These are phyloP conservation scores for Penicillium crystallinum DNA, from an alignment of 495 filamentous ascomycete genomes.

Conservation along the genomic window DNA sequence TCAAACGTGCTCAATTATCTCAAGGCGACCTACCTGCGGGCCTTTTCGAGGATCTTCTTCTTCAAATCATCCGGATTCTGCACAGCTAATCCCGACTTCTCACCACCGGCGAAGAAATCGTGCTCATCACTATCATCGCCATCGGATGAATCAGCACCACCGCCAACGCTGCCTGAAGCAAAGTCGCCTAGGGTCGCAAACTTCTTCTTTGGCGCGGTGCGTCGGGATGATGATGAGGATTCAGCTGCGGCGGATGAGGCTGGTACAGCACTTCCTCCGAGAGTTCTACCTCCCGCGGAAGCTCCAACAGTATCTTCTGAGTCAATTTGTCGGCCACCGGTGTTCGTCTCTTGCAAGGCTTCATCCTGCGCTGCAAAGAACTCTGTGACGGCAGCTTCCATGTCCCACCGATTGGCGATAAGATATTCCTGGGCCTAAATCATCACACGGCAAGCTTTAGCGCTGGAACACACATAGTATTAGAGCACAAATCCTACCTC, in stretches of 20 bases:
- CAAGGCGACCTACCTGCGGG: slow-evolving; percentile 55
- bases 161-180: slow-evolving; percentile 41
- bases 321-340: slow-evolving; percentile 28
- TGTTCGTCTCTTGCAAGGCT: slow-evolving; percentile 33
- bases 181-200: slow-evolving; percentile 55
- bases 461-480: not conserved
- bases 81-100: slow-evolving; percentile 93
- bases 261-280: slow-evolving; percentile 27
- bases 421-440: slow-evolving; percentile 68
- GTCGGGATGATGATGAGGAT: slow-evolving; percentile 27
- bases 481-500: slow-evolving; percentile 47
- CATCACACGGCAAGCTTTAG: slow-evolving; percentile 1
- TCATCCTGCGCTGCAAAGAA: slow-evolving; percentile 70
- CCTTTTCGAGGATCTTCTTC: slow-evolving; percentile 77
- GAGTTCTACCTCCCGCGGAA: slow-evolving; percentile 24
- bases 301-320: slow-evolving; percentile 16
- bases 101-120: slow-evolving; percentile 89
- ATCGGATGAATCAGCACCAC: slow-evolving; percentile 47
- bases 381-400: slow-evolving; percentile 60
- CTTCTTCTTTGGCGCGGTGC: slow-evolving; percentile 41
- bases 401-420: slow-evolving; percentile 60
- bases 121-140: slow-evolving; percentile 60
- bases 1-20: not conserved
- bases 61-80: slow-evolving; percentile 77
- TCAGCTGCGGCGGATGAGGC: slow-evolving; percentile 28